Percentiles rank a stretch among this genome's conserved stretches.
These are phyloP conservation scores for Candida sakaeoensis DNA, from an alignment of 805 yeast genomes.

Conservation along the genomic window DNA sequence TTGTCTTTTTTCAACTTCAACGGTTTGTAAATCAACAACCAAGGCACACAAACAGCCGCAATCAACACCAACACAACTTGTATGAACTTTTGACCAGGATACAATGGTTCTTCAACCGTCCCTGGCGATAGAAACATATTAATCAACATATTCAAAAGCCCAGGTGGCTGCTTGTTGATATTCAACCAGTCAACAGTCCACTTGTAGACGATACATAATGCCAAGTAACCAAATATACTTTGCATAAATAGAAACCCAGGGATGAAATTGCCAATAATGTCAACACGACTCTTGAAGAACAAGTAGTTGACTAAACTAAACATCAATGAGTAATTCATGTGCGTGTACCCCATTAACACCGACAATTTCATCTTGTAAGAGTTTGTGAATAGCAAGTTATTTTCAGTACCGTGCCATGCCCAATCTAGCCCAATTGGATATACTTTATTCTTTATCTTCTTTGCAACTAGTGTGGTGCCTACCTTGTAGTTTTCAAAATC, in stretches of 20 bases:
- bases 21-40: slow-evolving; percentile 68
- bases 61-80: slow-evolving; percentile 55
- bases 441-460: slow-evolving; percentile 39
- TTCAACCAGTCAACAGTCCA: slow-evolving; percentile 72
- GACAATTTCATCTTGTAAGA: slow-evolving; percentile 78
- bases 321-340: slow-evolving; percentile 68
- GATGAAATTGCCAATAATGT: slow-evolving; percentile 67
- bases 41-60: slow-evolving; percentile 72
- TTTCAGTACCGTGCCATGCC: slow-evolving; percentile 81
- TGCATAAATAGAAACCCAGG: slow-evolving; percentile 77
- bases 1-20: slow-evolving; percentile 38
- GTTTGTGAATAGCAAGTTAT: slow-evolving; percentile 62
- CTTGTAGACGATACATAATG: slow-evolving; percentile 65
- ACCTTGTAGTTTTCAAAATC: slow-evolving; percentile 56
- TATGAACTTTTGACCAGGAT: slow-evolving; percentile 59
- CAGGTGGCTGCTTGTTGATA: slow-evolving; percentile 63
- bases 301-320: slow-evolving; percentile 64
- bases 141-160: slow-evolving; percentile 69
- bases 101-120: slow-evolving; percentile 58
- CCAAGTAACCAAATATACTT: slow-evolving; percentile 68
- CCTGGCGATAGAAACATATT: slow-evolving; percentile 77
- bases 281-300: slow-evolving; percentile 56
- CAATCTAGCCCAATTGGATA: slow-evolving; percentile 67
- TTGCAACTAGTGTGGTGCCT: slow-evolving; percentile 49
- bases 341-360: slow-evolving; percentile 69